A percentile compares a stretch with the other conserved stretches of the same genome.
Evolutionary conservation across 2,329 filamentous ascomycete species (phyloP).

Genomic region (Penicillium sp.): DNA sequence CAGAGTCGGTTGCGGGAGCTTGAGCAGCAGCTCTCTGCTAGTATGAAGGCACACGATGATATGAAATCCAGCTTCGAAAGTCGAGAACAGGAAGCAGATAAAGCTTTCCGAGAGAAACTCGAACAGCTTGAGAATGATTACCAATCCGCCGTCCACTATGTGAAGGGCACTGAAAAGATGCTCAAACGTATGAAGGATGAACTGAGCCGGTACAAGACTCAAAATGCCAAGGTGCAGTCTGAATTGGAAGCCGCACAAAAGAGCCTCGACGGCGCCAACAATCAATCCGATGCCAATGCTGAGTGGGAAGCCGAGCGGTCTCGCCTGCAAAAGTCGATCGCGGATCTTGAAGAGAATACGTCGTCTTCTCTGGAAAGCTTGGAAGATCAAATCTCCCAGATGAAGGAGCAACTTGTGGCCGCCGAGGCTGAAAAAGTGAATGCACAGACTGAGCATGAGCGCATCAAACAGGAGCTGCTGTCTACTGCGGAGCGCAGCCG

Average conservation of each 20-base stretch:
- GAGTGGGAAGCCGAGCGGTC: slow-evolving; percentile 78
- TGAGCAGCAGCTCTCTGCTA: slow-evolving; percentile 81
- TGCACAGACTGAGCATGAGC: slow-evolving; percentile 61
- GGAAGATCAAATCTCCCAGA: slow-evolving; percentile 69
- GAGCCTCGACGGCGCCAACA: slow-evolving; percentile 47
- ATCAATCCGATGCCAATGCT: slow-evolving; percentile 50
- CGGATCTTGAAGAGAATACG: slow-evolving; percentile 70
- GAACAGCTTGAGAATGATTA: slow-evolving; percentile 96
- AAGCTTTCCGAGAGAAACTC: slow-evolving; percentile 88
- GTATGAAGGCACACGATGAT: slow-evolving; percentile 81
- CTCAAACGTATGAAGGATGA: slow-evolving; percentile 98
- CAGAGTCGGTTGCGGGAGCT: slow-evolving; percentile 78
- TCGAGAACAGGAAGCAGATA: slow-evolving; percentile 84
- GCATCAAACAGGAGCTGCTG: slow-evolving; percentile 62
- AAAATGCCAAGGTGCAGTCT: slow-evolving; percentile 79
- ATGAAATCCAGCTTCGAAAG: slow-evolving; percentile 75
- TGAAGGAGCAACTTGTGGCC: slow-evolving; percentile 71
- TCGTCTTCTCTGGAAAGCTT: slow-evolving; percentile 67
- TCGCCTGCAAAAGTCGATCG: slow-evolving; percentile 69
- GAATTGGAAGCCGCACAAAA: slow-evolving; percentile 74
- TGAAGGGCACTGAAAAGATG: slow-evolving; percentile 99
- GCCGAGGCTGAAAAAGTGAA: slow-evolving; percentile 71
- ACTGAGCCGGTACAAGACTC: slow-evolving; percentile 85
- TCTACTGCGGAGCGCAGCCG: slow-evolving; percentile 59
- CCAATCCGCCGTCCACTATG: slow-evolving; percentile 95